A percentile compares a stretch with the other conserved stretches of the same genome.
phyloP scores from a whole-genome alignment of 78 protist species.

The Pigoraptor vietnamica region DNA sequence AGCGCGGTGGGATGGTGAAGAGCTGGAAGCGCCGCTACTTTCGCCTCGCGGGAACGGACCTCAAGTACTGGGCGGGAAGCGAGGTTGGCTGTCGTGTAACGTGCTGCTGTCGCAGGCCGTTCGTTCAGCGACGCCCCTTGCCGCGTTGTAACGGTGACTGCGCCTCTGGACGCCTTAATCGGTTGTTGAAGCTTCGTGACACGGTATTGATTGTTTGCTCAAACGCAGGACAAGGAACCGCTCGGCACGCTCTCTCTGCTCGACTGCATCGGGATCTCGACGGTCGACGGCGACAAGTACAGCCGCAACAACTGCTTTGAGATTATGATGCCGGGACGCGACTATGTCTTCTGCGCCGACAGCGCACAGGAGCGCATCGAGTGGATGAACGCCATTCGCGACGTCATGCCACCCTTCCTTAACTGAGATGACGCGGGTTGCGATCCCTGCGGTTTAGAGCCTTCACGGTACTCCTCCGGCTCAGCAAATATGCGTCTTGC shows the following conservation, averaged over 20 bases:
- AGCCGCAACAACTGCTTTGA: not conserved
- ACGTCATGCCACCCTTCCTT: not conserved
- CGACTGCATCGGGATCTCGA: not conserved
- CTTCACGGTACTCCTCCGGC: too few species aligned
- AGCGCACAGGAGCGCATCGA: not conserved
- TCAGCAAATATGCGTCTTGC: too few species aligned
- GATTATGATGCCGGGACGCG: not conserved
- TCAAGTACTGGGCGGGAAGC: not conserved
- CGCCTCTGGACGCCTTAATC: too few species aligned
- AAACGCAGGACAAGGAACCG: not conserved
- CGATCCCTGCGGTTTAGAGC: too few species aligned
- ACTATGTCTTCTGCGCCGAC: not conserved
- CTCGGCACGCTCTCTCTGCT: not conserved
- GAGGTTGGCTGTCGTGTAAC: not conserved
- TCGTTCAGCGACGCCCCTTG: too few species aligned
- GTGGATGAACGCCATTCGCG: conserved; percentile 1
- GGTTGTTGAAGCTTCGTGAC: too few species aligned
- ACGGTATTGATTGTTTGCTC: too few species aligned
- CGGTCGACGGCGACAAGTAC: not conserved
- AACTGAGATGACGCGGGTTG: too few species aligned
- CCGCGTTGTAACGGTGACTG: too few species aligned
- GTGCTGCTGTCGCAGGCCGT: not conserved
- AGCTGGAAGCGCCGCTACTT: not conserved
- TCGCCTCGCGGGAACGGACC: not conserved
- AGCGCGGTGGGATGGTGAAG: not conserved